Conservation (phyloP, 106 monocot genomes). For the Dioscorea dumetorum region DNA sequence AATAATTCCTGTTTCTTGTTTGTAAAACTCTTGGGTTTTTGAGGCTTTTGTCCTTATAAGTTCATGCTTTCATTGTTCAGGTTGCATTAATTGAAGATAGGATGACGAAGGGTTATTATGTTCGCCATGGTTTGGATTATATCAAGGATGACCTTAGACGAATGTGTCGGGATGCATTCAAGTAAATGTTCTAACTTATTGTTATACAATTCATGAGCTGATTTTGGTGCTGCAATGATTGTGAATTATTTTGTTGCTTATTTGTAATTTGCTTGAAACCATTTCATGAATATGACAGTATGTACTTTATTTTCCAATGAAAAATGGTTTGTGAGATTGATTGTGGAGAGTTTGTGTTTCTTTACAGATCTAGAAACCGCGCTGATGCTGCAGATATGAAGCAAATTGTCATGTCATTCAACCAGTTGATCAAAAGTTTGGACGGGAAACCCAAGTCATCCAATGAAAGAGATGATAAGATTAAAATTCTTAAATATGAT, state of each 20-base stretch:
- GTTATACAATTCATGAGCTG: not conserved
- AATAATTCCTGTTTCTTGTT: not conserved
- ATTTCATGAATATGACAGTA: not conserved
- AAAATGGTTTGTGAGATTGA: not conserved
- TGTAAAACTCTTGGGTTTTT: not conserved
- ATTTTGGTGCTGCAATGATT: too few species aligned
- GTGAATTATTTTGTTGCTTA: too few species aligned
- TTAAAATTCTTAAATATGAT: conserved; percentile 31
- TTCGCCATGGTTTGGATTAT: conserved; percentile 72
- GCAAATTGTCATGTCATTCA: conserved; percentile 57
- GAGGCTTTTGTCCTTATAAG: not conserved
- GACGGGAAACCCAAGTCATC: conserved; percentile 44
- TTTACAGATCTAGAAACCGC: conserved; percentile 48
- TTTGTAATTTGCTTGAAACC: too few species aligned
- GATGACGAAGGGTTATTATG: conserved; percentile 88
- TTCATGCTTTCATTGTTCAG: conserved; percentile 27
- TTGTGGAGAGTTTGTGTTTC: not conserved
- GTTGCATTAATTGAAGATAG: conserved; percentile 85
- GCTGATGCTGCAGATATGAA: conserved; percentile 61
- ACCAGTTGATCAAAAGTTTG: conserved; percentile 66
- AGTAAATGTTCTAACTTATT: conserved; percentile 31
- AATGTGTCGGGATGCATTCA: conserved; percentile 89
- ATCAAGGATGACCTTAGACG: conserved; percentile 83
- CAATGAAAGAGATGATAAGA: conserved; percentile 31
- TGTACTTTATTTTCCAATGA: not conserved